Conservation (phyloP, 345 rosid species). For the Noccaea bulbosa region DNA sequence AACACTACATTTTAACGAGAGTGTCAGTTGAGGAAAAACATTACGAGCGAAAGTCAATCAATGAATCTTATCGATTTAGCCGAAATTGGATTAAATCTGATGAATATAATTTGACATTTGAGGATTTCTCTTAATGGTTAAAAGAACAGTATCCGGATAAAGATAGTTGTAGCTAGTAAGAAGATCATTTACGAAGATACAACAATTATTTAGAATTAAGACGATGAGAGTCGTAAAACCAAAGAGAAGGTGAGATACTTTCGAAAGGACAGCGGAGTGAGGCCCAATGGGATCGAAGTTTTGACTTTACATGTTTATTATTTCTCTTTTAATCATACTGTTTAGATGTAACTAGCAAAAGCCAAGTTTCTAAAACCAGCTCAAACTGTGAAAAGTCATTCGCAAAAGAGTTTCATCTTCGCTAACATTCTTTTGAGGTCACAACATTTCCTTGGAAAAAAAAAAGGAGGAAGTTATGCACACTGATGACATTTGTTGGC, state of each 20-base stretch:
- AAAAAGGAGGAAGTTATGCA: not conserved
- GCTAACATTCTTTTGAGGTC: not conserved
- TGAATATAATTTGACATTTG: not conserved
- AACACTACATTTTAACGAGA: not conserved
- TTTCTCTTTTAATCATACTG: not conserved
- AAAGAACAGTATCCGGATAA: conserved; percentile 20
- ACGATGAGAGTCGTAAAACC: conserved; percentile 29
- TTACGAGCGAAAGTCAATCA: not conserved
- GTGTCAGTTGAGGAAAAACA: not conserved
- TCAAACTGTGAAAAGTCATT: conserved; percentile 6
- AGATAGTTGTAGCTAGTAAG: conserved; percentile 37
- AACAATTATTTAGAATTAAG: conserved; percentile 19
- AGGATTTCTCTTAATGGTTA: conserved; percentile 26
- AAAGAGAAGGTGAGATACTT: conserved; percentile 20
- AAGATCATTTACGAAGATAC: conserved; percentile 27
- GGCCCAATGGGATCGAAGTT: conserved; percentile 21
- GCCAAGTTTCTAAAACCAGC: not conserved
- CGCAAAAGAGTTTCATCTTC: not conserved
- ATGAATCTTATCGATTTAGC: not conserved
- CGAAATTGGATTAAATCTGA: not conserved
- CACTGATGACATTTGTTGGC: conserved; percentile 17
- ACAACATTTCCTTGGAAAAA: not conserved
- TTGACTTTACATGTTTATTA: conserved; percentile 12
- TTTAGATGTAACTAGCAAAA: not conserved
- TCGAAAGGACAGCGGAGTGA: conserved; percentile 29